Evolutionary conservation across 345 rosid genomes (phyloP).

Genomic region (Populus euphratica): DNA sequence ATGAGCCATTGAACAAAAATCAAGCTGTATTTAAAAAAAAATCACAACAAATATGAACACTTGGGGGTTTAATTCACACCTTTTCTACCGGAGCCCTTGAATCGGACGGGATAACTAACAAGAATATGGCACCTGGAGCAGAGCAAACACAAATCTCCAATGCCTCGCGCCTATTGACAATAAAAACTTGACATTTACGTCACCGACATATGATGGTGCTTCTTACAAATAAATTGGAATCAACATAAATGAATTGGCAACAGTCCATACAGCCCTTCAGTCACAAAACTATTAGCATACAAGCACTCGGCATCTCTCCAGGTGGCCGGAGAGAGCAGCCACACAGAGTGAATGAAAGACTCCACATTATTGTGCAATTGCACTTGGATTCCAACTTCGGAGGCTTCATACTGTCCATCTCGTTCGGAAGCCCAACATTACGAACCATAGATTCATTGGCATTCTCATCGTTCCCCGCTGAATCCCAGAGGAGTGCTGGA

Average conservation of each 20-base stretch:
- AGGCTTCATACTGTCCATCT: conserved; percentile 47
- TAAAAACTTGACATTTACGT: no score
- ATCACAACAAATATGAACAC: no score
- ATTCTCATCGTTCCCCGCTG: conserved; percentile 72
- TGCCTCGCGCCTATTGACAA: no score
- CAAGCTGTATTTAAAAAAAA: conserved; percentile 1
- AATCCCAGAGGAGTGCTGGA: conserved; percentile 56
- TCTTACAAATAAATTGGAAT: conserved; percentile 31
- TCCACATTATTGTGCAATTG: no score
- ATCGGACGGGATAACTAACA: no score
- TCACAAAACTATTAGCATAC: conserved; percentile 21
- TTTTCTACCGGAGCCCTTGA: no score
- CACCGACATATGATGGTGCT: conserved; percentile 31
- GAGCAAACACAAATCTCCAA: no score
- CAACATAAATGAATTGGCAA: conserved; percentile 34
- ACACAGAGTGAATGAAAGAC: background rate
- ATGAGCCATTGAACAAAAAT: background rate
- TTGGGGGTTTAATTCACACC: no score
- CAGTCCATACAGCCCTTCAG: conserved; percentile 33
- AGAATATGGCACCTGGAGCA: no score
- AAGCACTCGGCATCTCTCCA: conserved; percentile 3
- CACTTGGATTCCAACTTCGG: no score
- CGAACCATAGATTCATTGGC: conserved; percentile 48
- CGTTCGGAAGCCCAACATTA: conserved; percentile 60
- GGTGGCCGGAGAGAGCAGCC: background rate